Conservation (phyloP, 169 alveolate genomes). For the Toxoplasma gondii region DNA sequence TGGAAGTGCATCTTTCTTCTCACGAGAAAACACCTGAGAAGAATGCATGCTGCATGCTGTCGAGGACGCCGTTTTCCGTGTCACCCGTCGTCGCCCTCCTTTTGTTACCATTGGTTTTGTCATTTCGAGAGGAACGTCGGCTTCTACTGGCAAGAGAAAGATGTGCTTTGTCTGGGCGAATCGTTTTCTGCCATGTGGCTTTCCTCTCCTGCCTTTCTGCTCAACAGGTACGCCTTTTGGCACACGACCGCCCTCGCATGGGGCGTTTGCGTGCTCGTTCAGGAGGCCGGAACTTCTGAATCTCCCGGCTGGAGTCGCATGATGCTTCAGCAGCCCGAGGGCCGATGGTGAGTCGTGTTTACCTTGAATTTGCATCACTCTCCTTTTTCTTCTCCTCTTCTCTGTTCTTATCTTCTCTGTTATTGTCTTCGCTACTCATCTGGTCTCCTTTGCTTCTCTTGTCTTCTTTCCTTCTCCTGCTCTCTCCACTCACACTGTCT, state of each 20-base stretch:
- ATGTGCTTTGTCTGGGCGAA: too few species aligned
- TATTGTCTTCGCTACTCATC: background rate
- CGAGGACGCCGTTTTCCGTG: too few species aligned
- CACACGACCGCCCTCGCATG: conserved; percentile 39
- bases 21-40: too few species aligned
- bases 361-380: background rate
- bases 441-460: background rate
- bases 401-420: background rate
- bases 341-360: conserved; percentile 42
- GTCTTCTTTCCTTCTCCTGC: background rate
- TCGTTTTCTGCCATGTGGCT: too few species aligned
- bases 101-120: too few species aligned
- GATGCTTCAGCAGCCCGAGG: conserved; percentile 43
- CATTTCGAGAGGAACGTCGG: too few species aligned
- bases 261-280: conserved; percentile 39
- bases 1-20: too few species aligned
- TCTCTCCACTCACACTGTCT: too few species aligned
- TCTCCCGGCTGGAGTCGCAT: conserved; percentile 42
- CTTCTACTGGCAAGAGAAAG: too few species aligned
- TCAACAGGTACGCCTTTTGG: conserved; percentile 58
- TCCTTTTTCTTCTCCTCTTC: background rate
- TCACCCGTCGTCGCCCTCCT: too few species aligned
- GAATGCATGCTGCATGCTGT: too few species aligned
- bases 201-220: background rate
- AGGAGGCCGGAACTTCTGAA: conserved; percentile 49